phyloP scores from a whole-genome alignment of 2,329 filamentous ascomycete species.

The Colletotrichum aenigma region DNA sequence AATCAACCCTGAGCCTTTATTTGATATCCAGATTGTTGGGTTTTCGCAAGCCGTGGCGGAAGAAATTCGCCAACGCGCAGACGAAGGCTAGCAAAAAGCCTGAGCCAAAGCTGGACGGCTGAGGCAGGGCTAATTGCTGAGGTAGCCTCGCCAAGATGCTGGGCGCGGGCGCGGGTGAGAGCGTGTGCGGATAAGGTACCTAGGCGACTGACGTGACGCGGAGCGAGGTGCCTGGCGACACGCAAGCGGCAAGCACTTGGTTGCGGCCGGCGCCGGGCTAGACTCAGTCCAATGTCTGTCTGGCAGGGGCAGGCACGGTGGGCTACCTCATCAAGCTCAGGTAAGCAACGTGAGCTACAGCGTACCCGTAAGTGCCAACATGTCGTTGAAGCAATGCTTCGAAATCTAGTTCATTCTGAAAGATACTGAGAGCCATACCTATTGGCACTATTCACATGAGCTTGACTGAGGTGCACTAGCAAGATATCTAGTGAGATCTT shows the following conservation, averaged over 20 bases:
- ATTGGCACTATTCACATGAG: background rate
- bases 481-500: background rate
- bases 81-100: background rate
- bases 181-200: background rate
- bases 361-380: background rate
- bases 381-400: no score
- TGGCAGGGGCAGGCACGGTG: background rate
- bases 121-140: background rate
- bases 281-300: background rate
- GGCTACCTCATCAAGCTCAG: background rate
- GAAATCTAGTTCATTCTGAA: background rate
- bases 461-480: background rate
- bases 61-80: background rate
- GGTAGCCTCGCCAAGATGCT: slow-evolving; percentile 3
- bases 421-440: background rate
- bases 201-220: slow-evolving; percentile 6
- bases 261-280: background rate
- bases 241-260: slow-evolving; percentile 8
- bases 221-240: background rate
- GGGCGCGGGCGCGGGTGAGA: background rate
- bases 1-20: background rate
- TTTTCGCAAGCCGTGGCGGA: background rate
- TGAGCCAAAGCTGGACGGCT: background rate
- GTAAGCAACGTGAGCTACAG: background rate
- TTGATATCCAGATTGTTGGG: background rate